Evolutionary conservation across 805 yeast genomes (phyloP).

Genomic region (Starmera dryadoides): DNA sequence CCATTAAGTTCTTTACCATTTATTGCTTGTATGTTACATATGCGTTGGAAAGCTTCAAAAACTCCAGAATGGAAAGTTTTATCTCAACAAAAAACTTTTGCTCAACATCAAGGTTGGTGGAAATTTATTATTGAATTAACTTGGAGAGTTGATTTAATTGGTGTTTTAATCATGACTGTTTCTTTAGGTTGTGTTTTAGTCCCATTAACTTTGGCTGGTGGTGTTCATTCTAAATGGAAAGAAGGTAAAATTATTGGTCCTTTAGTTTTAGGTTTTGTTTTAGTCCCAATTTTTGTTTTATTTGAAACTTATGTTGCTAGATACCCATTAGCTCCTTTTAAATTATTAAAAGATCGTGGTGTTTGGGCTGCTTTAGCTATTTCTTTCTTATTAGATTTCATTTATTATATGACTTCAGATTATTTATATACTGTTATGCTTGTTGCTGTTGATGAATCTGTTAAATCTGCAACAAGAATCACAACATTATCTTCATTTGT

Average conservation of each 20-base stretch:
- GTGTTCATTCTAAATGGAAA: slow-evolving; percentile 46
- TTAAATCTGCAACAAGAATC: slow-evolving; percentile 58
- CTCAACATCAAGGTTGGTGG: slow-evolving; percentile 28
- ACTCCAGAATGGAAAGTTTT: slow-evolving; percentile 44
- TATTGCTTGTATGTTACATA: slow-evolving; percentile 43
- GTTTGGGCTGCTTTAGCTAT: slow-evolving; percentile 65
- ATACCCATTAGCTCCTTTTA: slow-evolving; percentile 58
- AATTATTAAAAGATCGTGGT: slow-evolving; percentile 57
- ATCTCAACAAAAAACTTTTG: slow-evolving; percentile 30
- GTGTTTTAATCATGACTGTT: slow-evolving; percentile 47
- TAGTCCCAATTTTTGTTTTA: slow-evolving; percentile 48
- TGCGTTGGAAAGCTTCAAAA: slow-evolving; percentile 45
- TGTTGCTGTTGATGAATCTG: slow-evolving; percentile 54
- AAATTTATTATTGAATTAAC: slow-evolving; percentile 32
- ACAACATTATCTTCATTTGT: slow-evolving; percentile 54
- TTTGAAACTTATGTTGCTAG: slow-evolving; percentile 54
- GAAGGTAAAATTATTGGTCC: slow-evolving; percentile 61
- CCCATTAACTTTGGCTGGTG: slow-evolving; percentile 76
- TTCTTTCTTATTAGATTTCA: slow-evolving; percentile 50
- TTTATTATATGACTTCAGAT: slow-evolving; percentile 65
- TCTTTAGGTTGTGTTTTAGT: slow-evolving; percentile 58
- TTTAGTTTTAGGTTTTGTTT: slow-evolving; percentile 54
- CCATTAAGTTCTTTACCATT: slow-evolving; percentile 62
- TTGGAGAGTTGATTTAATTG: slow-evolving; percentile 63
- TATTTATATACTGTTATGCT: slow-evolving; percentile 59